Evolutionary conservation across 1,284 basidiomycete species (phyloP).

Genomic region (Cystobasidium pallidum): DNA sequence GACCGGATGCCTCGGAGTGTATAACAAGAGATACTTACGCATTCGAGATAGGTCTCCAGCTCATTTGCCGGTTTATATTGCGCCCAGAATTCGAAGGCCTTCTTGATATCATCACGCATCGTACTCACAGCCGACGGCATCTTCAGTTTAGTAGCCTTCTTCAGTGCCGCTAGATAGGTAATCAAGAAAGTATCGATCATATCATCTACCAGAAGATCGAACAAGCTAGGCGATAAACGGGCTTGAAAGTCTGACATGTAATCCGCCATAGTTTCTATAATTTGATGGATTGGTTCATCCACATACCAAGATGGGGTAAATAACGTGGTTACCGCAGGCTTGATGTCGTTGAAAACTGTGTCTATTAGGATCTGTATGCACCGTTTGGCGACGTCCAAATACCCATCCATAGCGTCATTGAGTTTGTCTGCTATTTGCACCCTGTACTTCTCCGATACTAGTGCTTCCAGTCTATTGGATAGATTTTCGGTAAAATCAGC

Average conservation of each 20-base stretch:
- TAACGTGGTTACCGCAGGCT: conserved; percentile 80
- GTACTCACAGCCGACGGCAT: conserved; percentile 82
- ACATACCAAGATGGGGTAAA: conserved; percentile 82
- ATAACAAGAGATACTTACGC: conserved; percentile 55
- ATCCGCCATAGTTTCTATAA: conserved; percentile 93
- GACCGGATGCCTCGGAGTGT: too few relatives aligned
- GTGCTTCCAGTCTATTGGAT: conserved; percentile 79
- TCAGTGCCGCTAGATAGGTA: conserved; percentile 84
- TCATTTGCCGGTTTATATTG: conserved; percentile 77
- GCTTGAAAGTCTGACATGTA: conserved; percentile 89
- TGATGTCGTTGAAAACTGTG: conserved; percentile 92
- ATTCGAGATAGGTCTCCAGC: conserved; percentile 78
- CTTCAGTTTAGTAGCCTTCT: conserved; percentile 79
- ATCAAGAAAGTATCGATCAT: conserved; percentile 89
- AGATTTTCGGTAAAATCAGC: conserved; percentile 91
- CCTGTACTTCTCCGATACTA: conserved; percentile 92
- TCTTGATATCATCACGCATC: conserved; percentile 78
- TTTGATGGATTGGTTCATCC: conserved; percentile 74
- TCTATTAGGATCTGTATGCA: conserved; percentile 93
- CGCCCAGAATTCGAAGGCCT: conserved; percentile 78
- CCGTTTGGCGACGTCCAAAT: conserved; percentile 95
- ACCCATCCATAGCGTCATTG: conserved; percentile 97
- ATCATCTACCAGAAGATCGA: conserved; percentile 91
- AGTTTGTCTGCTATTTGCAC: conserved; percentile 78
- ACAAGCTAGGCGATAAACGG: conserved; percentile 85